Evolutionary conservation across 768 basidiomycete species (phyloP).

Genomic region (Leccinum pellstonianum): DNA sequence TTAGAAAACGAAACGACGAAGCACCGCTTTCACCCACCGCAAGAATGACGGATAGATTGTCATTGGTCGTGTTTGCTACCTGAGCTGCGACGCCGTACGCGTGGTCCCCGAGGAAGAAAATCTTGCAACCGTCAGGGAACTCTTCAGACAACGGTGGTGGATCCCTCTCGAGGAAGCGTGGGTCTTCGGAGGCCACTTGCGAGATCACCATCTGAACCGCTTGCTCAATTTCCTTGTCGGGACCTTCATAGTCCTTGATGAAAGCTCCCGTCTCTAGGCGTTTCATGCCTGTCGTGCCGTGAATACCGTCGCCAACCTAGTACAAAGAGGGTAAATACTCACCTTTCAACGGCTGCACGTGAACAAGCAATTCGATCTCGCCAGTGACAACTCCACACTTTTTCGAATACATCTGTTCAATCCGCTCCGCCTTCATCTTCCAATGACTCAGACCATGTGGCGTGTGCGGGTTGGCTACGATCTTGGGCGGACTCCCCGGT

Average conservation of each 20-base stretch:
- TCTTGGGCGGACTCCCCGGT: slow-evolving; percentile 49
- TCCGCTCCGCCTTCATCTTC: slow-evolving; percentile 78
- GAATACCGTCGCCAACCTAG: background rate
- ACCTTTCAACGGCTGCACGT: slow-evolving; percentile 93
- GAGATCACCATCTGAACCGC: slow-evolving; percentile 85
- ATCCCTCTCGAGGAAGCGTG: slow-evolving; percentile 77
- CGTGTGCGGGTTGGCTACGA: slow-evolving; percentile 72
- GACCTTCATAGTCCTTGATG: slow-evolving; percentile 89
- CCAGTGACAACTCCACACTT: slow-evolving; percentile 85
- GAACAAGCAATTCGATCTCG: slow-evolving; percentile 73
- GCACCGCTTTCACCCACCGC: slow-evolving; percentile 53
- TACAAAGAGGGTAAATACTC: slow-evolving; percentile 8
- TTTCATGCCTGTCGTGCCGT: slow-evolving; percentile 65
- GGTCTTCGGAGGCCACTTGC: slow-evolving; percentile 84
- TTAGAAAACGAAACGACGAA: background rate
- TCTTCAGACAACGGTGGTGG: slow-evolving; percentile 84
- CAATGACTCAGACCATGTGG: slow-evolving; percentile 68
- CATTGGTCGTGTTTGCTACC: slow-evolving; percentile 69
- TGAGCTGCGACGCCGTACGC: slow-evolving; percentile 96
- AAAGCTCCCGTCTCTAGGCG: slow-evolving; percentile 86
- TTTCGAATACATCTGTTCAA: slow-evolving; percentile 87
- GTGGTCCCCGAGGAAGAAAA: slow-evolving; percentile 95
- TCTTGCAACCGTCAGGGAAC: slow-evolving; percentile 85
- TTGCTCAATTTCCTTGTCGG: slow-evolving; percentile 79
- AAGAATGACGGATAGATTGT: slow-evolving; percentile 74